Evolutionary conservation across 345 rosid genomes (phyloP).

Genomic region (Citrus sp.): DNA sequence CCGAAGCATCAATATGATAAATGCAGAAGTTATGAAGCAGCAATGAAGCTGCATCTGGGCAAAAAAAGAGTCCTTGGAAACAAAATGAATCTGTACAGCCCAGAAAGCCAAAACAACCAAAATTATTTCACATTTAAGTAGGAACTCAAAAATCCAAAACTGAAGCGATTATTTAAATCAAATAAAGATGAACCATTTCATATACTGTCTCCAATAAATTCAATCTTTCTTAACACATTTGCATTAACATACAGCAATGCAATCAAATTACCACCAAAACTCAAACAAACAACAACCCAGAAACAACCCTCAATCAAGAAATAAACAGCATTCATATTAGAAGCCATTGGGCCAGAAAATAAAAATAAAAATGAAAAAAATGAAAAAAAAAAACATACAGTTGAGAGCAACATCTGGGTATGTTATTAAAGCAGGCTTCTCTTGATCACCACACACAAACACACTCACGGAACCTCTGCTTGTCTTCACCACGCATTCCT

Average conservation of each 20-base stretch:
- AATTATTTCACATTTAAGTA: neutral
- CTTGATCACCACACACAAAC: conserved; percentile 70
- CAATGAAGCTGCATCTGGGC: conserved; percentile 57
- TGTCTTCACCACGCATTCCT: conserved; percentile 81
- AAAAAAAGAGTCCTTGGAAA: conserved; percentile 52
- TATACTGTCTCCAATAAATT: neutral
- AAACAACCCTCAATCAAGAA: neutral
- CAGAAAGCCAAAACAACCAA: neutral
- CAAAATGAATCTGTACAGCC: conserved; percentile 43
- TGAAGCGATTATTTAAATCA: neutral
- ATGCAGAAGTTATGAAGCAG: conserved; percentile 61
- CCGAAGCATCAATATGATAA: conserved; percentile 67
- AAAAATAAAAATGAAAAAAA: no score
- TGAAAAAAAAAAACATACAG: conserved; percentile 36
- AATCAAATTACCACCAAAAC: conserved; percentile 2
- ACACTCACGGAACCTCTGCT: conserved; percentile 68
- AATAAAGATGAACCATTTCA: neutral
- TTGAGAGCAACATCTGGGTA: conserved; percentile 90
- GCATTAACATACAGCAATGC: neutral
- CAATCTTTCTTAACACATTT: neutral
- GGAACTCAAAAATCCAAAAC: neutral
- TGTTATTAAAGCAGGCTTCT: conserved; percentile 81
- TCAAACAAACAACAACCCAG: neutral
- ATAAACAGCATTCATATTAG: neutral
- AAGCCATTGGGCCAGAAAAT: neutral